Base-by-base conservation (phyloP, 495 filamentous ascomycete species). In the Penicillium paxilli region DNA sequence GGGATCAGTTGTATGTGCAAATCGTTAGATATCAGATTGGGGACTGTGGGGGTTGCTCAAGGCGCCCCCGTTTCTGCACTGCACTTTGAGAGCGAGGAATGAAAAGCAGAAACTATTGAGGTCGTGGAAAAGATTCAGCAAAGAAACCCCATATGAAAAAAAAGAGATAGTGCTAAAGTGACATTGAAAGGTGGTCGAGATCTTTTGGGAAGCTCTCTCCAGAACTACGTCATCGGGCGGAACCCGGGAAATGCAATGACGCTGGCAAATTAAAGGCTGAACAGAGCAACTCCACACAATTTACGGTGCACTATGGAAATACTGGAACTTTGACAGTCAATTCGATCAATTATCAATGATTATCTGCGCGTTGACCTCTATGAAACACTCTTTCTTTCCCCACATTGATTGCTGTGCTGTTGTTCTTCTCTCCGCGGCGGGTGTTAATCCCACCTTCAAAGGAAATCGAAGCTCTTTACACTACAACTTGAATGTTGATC, bases 201-300 rank as follows among this genome's bases (percentile, higher is more conserved):
- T 42, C 47, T 51, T 46, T 8, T 42, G 40, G 16, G 21, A 33
- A 55, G 25, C 44, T 45, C 25, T 51, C 54, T 46, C 54, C 54
- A 22, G 54, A 51, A 57, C 49, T 55, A 64, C 57, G 58, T 62
- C 64, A 66, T 64, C 60, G 12, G 41, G 30, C 44, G 30, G 21
- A 59, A 59, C 47, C 59, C 41, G 54, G 57, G 41, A 64, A 66
- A 61, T 64, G 63, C 44, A 41, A 42, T 46, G 24, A n/a, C 45
- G 22, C 26, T 54, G 20, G n/a, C n/a, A n/a, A n/a, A n/a, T n/a
- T n/a, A n/a, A n/a, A n/a, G n/a, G n/a, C n/a, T n/a, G n/a, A n/a
- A n/a, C n/a, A n/a, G n/a, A n/a, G n/a, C n/a, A n/a, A n/a, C n/a
- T n/a, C n/a, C n/a, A n/a, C n/a, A n/a, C n/a, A n/a, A n/a, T n/a